A percentile compares a stretch with the other conserved stretches of the same genome.
phyloP scores from a whole-genome alignment of 495 filamentous ascomycete species.

The Neurospora intermedia region DNA sequence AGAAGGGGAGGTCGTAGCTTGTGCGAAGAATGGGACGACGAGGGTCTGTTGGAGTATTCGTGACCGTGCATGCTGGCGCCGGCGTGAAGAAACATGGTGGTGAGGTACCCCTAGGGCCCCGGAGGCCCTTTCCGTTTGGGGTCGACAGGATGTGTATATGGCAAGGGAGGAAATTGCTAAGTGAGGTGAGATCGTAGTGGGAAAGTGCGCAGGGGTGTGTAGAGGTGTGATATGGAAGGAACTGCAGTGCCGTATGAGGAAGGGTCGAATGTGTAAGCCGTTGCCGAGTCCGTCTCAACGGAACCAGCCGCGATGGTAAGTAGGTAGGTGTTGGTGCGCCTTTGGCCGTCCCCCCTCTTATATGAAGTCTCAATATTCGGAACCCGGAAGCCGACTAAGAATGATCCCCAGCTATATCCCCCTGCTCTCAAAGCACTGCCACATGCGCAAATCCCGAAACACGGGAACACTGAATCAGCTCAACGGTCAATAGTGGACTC shows the following conservation, averaged over 20 bases:
- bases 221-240: not conserved
- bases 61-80: slow-evolving; percentile 44
- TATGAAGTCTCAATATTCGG: not conserved
- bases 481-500: not conserved
- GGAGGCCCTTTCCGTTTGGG: not conserved
- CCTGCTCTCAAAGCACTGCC: not conserved
- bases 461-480: not conserved
- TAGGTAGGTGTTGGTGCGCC: not conserved
- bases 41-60: slow-evolving; percentile 39
- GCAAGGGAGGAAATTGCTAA: not conserved
- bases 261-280: not conserved
- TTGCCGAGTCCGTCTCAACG: not conserved
- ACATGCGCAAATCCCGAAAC: not conserved
- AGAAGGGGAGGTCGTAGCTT: slow-evolving; percentile 33
- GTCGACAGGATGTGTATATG: not conserved
- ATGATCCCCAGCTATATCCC: not conserved
- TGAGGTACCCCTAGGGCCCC: not conserved
- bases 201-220: not conserved
- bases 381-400: not conserved
- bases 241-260: not conserved
- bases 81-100: slow-evolving; percentile 38
- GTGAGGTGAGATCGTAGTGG: not conserved
- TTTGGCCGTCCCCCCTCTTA: not conserved
- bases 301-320: not conserved
- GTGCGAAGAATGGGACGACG: slow-evolving; percentile 19